Evolutionary conservation across 2,329 filamentous ascomycete species (phyloP).

Genomic region (Ampelomyces quisqualis): DNA sequence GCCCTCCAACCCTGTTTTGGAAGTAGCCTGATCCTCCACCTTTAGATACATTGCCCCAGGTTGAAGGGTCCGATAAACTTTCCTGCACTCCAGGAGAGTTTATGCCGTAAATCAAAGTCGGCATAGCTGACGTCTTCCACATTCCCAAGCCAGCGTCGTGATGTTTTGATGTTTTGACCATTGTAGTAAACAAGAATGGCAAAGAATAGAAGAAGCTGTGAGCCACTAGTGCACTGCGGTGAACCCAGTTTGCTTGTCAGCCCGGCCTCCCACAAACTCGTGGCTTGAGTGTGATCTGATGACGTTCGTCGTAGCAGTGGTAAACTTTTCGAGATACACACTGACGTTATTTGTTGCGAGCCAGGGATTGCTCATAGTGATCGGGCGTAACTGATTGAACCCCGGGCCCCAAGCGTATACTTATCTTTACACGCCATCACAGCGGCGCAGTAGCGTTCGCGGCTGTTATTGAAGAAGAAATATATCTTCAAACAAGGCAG

Average conservation of each 20-base stretch:
- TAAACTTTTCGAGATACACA: constrained; percentile 20
- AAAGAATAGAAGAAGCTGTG: constrained; percentile 18
- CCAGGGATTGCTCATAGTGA: constrained; percentile 25
- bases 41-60: background rate
- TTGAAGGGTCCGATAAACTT: background rate
- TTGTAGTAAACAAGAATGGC: constrained; percentile 27
- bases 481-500: constrained; percentile 6
- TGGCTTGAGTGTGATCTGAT: constrained; percentile 16
- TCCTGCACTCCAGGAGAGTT: constrained; percentile 11
- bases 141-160: constrained; percentile 8
- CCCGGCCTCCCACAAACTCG: constrained; percentile 11
- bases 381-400: too few relatives aligned
- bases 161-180: constrained; percentile 22
- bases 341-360: constrained; percentile 25
- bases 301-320: constrained; percentile 21
- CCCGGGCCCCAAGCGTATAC: background rate
- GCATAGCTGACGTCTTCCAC: constrained; percentile 37
- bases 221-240: too few relatives aligned
- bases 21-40: too few relatives aligned
- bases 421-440: constrained; percentile 2
- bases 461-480: constrained; percentile 12
- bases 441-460: background rate
- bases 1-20: too few relatives aligned
- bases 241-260: too few relatives aligned
- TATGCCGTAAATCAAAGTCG: constrained; percentile 23